Base-by-base conservation (phyloP, 495 filamentous ascomycete species). In the Collariella sp. region DNA sequence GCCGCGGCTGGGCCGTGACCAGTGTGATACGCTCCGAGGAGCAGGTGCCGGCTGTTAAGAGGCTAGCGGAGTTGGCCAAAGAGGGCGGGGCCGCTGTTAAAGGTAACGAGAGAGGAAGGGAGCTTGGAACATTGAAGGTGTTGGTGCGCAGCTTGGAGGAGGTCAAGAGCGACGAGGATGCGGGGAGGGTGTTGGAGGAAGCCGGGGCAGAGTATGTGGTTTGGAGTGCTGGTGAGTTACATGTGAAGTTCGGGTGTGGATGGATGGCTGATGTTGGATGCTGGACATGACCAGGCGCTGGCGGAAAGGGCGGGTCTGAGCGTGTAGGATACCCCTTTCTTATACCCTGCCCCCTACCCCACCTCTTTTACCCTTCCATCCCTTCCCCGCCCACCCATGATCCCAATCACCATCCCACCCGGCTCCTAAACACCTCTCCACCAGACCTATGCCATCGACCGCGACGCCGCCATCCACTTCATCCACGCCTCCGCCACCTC, bases 211-310 rank as follows among this genome's bases (percentile, higher is more conserved):
- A 87, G 56, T 89, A 84, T 65, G 83, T 94, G 10, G 78, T 91
- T 43, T 95, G 83, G 83, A 82, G 82, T 62, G 89, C 89, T 34
- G 87, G 84, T 84, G 67, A 39, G 71, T 36, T n/a, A n/a, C n/a
- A 31, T 31, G 26, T 31, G 26, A 31, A 31, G 26, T 9, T 31
- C 9, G 26, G 9, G 9, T 31, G 9, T 5, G 26, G 24, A 16
- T 35, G 5, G 29, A 16, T 26, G 12, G 18, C 7, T 47, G 46
- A 36, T 29, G 18, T 7, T 48, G 24, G 34, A 34, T 4, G 18
- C n/a, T n/a, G n/a, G n/a, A 31, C 4, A 31, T 31, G 5, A 7
- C n/a, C 41, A 82, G 82, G 83, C 22, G 87, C 87, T 20, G 88
- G 85, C 34, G 87, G 88, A 7, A 88, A 88, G 69, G 87, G 87